Conservation (phyloP, 257 asterid species). For the Nicotiana tabacum region DNA sequence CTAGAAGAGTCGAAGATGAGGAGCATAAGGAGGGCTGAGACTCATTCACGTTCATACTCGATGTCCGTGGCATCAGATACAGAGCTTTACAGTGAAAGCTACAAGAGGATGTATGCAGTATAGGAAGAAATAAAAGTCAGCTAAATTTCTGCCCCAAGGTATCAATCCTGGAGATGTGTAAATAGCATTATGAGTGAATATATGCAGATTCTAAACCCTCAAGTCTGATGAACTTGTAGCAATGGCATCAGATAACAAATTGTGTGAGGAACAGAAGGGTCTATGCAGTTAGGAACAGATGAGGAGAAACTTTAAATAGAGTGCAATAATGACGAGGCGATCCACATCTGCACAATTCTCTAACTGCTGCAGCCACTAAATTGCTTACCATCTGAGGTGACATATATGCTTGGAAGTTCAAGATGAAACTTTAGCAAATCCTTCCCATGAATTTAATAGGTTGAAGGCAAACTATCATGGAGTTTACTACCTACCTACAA, state of each 20-base stretch:
- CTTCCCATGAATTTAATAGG: background rate
- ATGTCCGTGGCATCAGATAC: constrained; percentile 62
- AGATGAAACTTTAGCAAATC: constrained; percentile 8
- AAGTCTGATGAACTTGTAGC: background rate
- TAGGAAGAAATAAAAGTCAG: constrained; percentile 19
- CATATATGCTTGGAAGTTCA: background rate
- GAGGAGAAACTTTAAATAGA: background rate
- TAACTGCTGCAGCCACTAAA: background rate
- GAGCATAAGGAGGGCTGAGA: constrained; percentile 43
- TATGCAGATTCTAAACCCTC: background rate
- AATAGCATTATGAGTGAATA: background rate
- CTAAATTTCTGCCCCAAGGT: background rate
- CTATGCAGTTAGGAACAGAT: background rate
- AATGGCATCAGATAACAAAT: background rate
- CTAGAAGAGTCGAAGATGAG: constrained; percentile 81
- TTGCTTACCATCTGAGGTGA: background rate
- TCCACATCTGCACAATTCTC: constrained; percentile 6
- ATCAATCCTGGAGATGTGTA: background rate
- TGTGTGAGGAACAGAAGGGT: background rate
- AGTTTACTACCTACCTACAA: background rate
- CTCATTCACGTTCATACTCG: constrained; percentile 69
- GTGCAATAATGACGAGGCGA: background rate
- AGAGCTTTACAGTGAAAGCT: constrained; percentile 59
- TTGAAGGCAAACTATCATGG: background rate
- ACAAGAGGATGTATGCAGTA: constrained; percentile 85